A percentile compares a stretch with the other conserved stretches of the same genome.
These are phyloP conservation scores for Fraxinus angustifolia DNA, from an alignment of 305 asterid genomes.

Conservation along the genomic window DNA sequence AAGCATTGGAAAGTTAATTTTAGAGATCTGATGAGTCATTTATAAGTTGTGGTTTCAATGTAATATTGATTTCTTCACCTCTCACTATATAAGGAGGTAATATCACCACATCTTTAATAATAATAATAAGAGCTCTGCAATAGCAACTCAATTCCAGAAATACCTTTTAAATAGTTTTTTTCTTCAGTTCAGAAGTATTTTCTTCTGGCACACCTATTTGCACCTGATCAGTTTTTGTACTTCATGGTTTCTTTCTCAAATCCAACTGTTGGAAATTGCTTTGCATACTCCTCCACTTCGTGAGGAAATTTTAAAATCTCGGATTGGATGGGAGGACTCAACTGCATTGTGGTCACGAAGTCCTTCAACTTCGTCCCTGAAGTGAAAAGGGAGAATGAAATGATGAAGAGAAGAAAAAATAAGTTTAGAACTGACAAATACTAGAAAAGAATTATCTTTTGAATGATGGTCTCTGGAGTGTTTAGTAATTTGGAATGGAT, in stretches of 20 bases:
- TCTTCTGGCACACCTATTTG: not conserved
- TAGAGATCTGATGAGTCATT: too few species aligned
- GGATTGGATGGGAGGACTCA: constrained; percentile 44
- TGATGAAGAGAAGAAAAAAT: not conserved
- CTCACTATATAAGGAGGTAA: too few species aligned
- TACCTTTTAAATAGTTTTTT: too few species aligned
- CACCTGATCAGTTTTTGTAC: constrained; percentile 52
- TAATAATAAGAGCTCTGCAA: too few species aligned
- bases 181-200: not conserved
- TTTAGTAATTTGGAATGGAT: not conserved
- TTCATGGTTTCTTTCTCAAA: constrained; percentile 92
- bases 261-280: constrained; percentile 90
- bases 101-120: too few species aligned
- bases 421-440: not conserved
- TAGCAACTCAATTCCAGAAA: too few species aligned
- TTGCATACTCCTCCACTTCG: constrained; percentile 84
- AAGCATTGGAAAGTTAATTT: too few species aligned
- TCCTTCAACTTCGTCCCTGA: constrained; percentile 88
- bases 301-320: constrained; percentile 68
- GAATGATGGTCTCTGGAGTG: not conserved
- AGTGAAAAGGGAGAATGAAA: not conserved
- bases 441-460: too few species aligned
- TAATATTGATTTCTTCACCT: too few species aligned
- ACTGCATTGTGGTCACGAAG: constrained; percentile 59
- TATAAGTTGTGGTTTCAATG: too few species aligned